Evolutionary conservation across 83 land plant genomes (phyloP).

Genomic region (Isoetes engelmannii): DNA sequence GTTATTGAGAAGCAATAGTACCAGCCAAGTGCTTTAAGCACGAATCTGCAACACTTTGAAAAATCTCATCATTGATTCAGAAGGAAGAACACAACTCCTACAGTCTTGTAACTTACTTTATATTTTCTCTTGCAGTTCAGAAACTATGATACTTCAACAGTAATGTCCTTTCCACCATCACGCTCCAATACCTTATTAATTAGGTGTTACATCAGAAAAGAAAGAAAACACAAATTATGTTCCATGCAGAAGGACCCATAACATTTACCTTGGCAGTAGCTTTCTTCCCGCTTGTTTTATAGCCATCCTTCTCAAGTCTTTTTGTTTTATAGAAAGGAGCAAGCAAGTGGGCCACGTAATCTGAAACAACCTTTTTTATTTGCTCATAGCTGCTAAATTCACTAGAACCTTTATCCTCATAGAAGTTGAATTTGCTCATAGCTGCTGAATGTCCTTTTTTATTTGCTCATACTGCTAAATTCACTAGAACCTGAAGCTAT

Average conservation of each 20-base stretch:
- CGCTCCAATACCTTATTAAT: conserved; percentile 72
- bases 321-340: conserved; percentile 88
- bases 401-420: not conserved
- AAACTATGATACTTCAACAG: conserved; percentile 61
- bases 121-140: conserved; percentile 81
- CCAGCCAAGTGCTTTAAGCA: conserved; percentile 54
- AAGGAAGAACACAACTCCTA: not conserved
- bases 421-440: too few relatives aligned
- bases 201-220: not conserved
- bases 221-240: not conserved
- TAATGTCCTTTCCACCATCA: conserved; percentile 57
- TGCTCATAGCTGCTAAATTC: conserved; percentile 46
- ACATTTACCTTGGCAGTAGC: conserved; percentile 72
- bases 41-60: conserved; percentile 63
- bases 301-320: conserved; percentile 81
- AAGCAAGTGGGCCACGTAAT: conserved; percentile 70
- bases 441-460: conserved; percentile 16
- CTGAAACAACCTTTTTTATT: conserved; percentile 73
- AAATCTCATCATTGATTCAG: not conserved
- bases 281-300: conserved; percentile 84
- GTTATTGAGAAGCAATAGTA: not conserved
- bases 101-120: conserved; percentile 44
- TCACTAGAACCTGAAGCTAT: conserved; percentile 40
- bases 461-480: conserved; percentile 39
- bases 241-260: not conserved